Base-by-base conservation (phyloP, 352 stramenopile genomes). In the Phytophthora fragariaefolia region DNA sequence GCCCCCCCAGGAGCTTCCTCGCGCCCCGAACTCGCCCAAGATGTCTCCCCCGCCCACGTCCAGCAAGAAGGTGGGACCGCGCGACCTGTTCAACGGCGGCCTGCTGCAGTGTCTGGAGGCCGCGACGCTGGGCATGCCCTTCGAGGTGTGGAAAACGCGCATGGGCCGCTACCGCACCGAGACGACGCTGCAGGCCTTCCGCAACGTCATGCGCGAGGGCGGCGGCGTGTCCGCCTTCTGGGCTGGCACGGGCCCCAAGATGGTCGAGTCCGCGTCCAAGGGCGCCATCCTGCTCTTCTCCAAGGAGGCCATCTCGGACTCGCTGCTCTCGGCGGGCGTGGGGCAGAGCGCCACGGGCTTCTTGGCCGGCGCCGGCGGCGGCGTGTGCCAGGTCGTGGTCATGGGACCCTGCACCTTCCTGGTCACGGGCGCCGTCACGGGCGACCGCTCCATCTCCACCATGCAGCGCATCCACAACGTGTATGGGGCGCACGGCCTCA, bases 121-220 rank as follows among this genome's bases (percentile, higher is more conserved):
- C 28, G 89, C 86, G 20, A 96, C 89, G 56, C 79, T 97, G 26
- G 91, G 91, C 63, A 96, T 97, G 89, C 91, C 91, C 38, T 97
- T 97, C 65, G 91, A 97, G 77, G 91, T 97, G 38, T 97, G 91
- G 91, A 97, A 97, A 74, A 97, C 91, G 56, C 89, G 90, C 74
- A 97, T 97, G 91, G 91, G 91, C 13, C 86, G 90, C 50, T 97
- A 92, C 77, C 85, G 91, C 61, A 73, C 68, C 27, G 87, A 97
- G 73, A 83, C 72, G 40, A 97, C 91, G 32, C 15, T 81, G 28
- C 75, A 96, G 69, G 85, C 91, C 45, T 97, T 97, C 69, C 69
- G 76, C 58, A 97, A 96, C 63, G 89, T 97, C 28, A 95, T 96
- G 83, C 83, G 82, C 46, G 79, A 96, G 30, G 89, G 89, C 56